Conservation (phyloP, 2,329 filamentous ascomycete species). For the Blastomyces gilchristii region DNA sequence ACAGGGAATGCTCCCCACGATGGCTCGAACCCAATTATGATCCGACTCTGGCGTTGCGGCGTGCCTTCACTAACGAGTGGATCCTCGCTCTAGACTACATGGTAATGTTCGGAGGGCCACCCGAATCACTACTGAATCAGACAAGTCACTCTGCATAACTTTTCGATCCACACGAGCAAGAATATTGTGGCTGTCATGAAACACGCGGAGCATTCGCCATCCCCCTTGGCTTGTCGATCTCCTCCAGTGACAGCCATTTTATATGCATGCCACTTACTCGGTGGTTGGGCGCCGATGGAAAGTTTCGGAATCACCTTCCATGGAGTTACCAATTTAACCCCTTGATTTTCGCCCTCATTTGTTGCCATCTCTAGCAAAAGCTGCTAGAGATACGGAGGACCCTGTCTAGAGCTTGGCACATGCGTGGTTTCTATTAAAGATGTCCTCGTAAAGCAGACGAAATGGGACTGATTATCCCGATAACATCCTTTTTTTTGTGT, state of each 20-base stretch:
- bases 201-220: constrained; percentile 5
- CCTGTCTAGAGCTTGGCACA: not conserved
- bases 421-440: not conserved
- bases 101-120: not conserved
- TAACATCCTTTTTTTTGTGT: not conserved
- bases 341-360: not conserved
- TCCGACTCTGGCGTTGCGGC: not conserved
- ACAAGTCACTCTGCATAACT: not conserved
- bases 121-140: constrained; percentile 6
- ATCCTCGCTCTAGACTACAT: not conserved
- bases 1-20: not conserved
- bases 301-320: not conserved
- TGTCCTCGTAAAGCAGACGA: not conserved
- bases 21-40: not conserved
- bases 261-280: not conserved
- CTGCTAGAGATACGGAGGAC: not conserved
- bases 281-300: not conserved
- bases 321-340: not conserved
- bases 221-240: constrained; percentile 6
- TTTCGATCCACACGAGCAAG: not conserved
- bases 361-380: not conserved
- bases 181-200: constrained; percentile 4
- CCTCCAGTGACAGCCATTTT: constrained; percentile 1
- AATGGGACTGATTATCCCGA: not conserved
- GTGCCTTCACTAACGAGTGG: not conserved